These are phyloP conservation scores for Magnaporthiopsis rhizophila DNA, from an alignment of 2,329 filamentous ascomycete species.

Conservation along the genomic window DNA sequence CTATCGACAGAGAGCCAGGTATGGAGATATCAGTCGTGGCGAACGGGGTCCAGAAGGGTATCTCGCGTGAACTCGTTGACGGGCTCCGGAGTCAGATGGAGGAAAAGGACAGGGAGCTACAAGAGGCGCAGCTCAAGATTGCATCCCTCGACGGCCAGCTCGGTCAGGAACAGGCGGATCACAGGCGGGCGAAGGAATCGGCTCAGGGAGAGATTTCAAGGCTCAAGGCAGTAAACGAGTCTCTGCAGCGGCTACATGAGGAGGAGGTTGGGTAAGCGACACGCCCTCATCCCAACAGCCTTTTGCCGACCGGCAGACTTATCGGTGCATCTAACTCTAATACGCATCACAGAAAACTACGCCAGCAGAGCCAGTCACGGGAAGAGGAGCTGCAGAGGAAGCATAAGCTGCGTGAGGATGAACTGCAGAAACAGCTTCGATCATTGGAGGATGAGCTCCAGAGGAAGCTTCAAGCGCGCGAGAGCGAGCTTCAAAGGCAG, in stretches of 20 bases:
- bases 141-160: slow-evolving; percentile 44
- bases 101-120: slow-evolving; percentile 53
- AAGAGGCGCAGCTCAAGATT: slow-evolving; percentile 37
- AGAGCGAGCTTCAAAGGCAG: slow-evolving; percentile 17
- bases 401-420: slow-evolving; percentile 11
- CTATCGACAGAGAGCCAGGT: slow-evolving; percentile 84
- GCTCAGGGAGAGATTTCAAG: slow-evolving; percentile 41
- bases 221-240: slow-evolving; percentile 23
- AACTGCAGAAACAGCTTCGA: slow-evolving; percentile 18
- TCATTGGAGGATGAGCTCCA: slow-evolving; percentile 17
- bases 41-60: slow-evolving; percentile 76
- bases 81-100: slow-evolving; percentile 69
- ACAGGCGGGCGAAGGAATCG: slow-evolving; percentile 56
- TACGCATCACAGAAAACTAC: slow-evolving; percentile 1
- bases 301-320: background rate
- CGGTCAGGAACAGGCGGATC: slow-evolving; percentile 67
- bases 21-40: slow-evolving; percentile 75
- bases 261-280: slow-evolving; percentile 40
- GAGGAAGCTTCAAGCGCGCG: slow-evolving; percentile 9
- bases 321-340: background rate
- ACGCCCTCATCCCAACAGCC: background rate
- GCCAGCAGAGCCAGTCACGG: slow-evolving; percentile 17
- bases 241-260: slow-evolving; percentile 56
- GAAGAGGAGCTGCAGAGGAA: slow-evolving; percentile 13
- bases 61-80: slow-evolving; percentile 91